Conservation (phyloP, 345 rosid genomes). For the Camelina neglecta region DNA sequence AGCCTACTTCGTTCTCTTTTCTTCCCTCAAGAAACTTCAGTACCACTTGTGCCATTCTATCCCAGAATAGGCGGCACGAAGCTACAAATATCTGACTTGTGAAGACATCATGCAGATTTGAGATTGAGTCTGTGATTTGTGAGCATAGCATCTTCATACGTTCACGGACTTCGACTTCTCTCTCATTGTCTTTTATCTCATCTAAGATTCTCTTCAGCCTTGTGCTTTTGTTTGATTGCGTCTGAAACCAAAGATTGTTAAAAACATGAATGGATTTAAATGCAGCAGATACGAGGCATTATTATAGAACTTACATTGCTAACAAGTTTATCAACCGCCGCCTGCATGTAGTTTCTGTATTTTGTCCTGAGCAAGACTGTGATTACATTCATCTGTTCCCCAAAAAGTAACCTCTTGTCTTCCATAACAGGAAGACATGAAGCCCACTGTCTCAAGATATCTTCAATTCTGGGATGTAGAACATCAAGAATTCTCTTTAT, state of each 20-base stretch:
- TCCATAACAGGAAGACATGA: slow-evolving; percentile 73
- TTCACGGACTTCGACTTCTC: slow-evolving; percentile 88
- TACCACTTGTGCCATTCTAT: slow-evolving; percentile 93
- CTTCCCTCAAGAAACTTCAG: slow-evolving; percentile 94
- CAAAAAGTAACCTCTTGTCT: slow-evolving; percentile 73
- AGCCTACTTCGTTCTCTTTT: slow-evolving; percentile 89
- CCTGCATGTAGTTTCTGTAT: slow-evolving; percentile 92
- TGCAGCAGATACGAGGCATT: not conserved
- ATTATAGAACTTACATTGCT: slow-evolving; percentile 63
- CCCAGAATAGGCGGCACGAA: slow-evolving; percentile 90
- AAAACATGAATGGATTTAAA: not conserved
- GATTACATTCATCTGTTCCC: slow-evolving; percentile 92
- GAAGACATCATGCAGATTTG: slow-evolving; percentile 81
- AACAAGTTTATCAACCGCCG: slow-evolving; percentile 87
- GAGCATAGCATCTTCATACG: slow-evolving; percentile 77
- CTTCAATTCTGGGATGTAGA: slow-evolving; percentile 79
- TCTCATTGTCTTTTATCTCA: slow-evolving; percentile 89
- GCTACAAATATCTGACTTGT: slow-evolving; percentile 81
- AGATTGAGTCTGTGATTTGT: slow-evolving; percentile 72
- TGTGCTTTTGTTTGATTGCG: slow-evolving; percentile 73
- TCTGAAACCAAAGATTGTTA: slow-evolving; percentile 45
- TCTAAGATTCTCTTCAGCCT: slow-evolving; percentile 84
- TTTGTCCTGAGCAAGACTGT: slow-evolving; percentile 88
- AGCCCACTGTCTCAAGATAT: slow-evolving; percentile 87
- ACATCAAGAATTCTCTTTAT: slow-evolving; percentile 92